phyloP scores from a whole-genome alignment of 2,329 filamentous ascomycete genomes.

The Lasiodiplodia citricola region DNA sequence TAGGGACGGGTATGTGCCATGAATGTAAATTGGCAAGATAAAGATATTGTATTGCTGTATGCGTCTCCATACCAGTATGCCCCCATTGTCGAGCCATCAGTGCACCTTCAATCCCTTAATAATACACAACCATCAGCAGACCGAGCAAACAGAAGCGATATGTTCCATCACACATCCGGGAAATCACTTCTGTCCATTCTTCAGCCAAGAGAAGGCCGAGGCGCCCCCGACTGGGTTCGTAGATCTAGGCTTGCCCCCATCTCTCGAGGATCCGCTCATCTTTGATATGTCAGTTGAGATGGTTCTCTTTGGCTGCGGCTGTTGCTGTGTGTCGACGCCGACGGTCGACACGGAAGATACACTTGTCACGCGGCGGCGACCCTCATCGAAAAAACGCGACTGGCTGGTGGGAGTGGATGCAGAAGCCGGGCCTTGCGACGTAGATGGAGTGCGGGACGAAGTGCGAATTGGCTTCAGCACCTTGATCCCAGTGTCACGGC shows the following conservation, averaged over 20 bases:
- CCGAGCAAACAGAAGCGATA: neutral
- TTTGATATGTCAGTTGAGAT: slow-evolving; percentile 21
- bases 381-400: slow-evolving; percentile 55
- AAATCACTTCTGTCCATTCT: slow-evolving; percentile 38
- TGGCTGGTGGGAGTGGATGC: slow-evolving; percentile 34
- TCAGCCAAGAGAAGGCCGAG: slow-evolving; percentile 94
- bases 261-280: neutral
- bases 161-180: neutral
- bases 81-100: neutral
- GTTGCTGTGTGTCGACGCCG: slow-evolving; percentile 21
- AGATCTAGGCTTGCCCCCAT: slow-evolving; percentile 2
- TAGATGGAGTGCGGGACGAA: slow-evolving; percentile 54
- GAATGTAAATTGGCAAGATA: neutral
- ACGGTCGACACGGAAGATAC: slow-evolving; percentile 25
- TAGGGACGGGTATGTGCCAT: neutral
- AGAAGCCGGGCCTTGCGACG: slow-evolving; percentile 34
- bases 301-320: slow-evolving; percentile 17
- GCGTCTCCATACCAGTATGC: neutral
- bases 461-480: slow-evolving; percentile 81
- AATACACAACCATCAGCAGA: neutral
- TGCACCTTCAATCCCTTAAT: neutral
- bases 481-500: slow-evolving; percentile 80
- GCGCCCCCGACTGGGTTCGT: slow-evolving; percentile 87
- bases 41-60: neutral
- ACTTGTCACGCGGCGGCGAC: slow-evolving; percentile 40